These are phyloP conservation scores for Lathyrus sativus DNA, from an alignment of 306 rosid genomes.

Conservation along the genomic window DNA sequence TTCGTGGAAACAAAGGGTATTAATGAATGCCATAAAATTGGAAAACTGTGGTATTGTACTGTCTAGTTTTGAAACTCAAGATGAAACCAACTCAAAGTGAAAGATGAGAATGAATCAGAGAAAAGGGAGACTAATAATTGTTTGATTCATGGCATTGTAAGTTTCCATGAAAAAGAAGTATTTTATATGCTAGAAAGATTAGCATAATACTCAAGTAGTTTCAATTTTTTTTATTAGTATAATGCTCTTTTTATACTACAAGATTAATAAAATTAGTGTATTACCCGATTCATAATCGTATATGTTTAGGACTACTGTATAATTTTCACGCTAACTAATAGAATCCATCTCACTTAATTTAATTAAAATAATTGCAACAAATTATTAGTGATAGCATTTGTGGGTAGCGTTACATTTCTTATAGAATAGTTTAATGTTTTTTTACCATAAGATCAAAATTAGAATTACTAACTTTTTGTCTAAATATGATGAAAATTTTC, in stretches of 20 bases:
- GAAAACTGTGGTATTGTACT: conserved; percentile 19
- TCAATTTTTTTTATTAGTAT: neutral
- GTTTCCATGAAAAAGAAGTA: neutral
- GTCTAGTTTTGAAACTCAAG: conserved; percentile 16
- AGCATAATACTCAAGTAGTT: neutral
- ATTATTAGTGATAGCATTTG: no score
- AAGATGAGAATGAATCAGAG: conserved; percentile 24
- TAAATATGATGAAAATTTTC: no score
- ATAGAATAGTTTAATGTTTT: no score
- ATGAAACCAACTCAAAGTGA: conserved; percentile 20
- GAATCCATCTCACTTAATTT: no score
- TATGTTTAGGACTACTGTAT: neutral
- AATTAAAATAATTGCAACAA: no score
- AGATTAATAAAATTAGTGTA: no score
- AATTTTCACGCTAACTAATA: no score
- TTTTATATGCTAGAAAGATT: conserved; percentile 20
- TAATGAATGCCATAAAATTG: conserved; percentile 14
- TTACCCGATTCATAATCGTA: neutral
- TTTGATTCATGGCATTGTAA: conserved; percentile 30
- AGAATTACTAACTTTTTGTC: no score
- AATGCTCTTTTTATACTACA: no score
- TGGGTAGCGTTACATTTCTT: no score
- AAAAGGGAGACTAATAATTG: conserved; percentile 23
- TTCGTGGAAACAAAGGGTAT: conserved; percentile 67
- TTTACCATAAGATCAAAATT: no score